Percentiles rank a stretch among this genome's conserved stretches.
These are phyloP conservation scores for Lasiosphaeriaceae sp. DNA, from an alignment of 495 filamentous ascomycete species.

Conservation along the genomic window DNA sequence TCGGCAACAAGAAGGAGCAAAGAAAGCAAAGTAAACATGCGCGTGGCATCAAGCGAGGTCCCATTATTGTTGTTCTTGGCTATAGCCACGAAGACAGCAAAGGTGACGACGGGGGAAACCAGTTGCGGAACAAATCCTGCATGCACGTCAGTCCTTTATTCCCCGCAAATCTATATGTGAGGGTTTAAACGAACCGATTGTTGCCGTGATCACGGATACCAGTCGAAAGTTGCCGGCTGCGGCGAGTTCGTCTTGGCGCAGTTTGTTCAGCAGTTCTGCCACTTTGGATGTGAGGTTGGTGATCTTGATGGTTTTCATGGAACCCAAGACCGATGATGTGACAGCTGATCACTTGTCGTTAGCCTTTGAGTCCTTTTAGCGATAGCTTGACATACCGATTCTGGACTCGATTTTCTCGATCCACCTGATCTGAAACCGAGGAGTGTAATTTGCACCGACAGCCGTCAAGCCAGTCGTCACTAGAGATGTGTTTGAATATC, in stretches of 20 bases:
- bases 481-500: not conserved
- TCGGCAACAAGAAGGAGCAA: constrained; percentile 3
- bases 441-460: not conserved
- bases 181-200: constrained; percentile 8
- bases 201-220: constrained; percentile 30
- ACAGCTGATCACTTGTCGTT: constrained; percentile 10
- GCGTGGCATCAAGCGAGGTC: constrained; percentile 2
- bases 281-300: constrained; percentile 27
- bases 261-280: constrained; percentile 35
- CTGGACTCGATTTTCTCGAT: constrained; percentile 27
- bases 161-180: not conserved
- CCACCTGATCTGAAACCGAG: constrained; percentile 4
- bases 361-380: not conserved
- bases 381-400: constrained; percentile 10
- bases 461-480: constrained; percentile 2
- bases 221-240: constrained; percentile 53
- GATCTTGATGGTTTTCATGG: constrained; percentile 43
- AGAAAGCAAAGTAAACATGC: constrained; percentile 6
- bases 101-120: constrained; percentile 4
- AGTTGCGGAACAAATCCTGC: constrained; percentile 26
- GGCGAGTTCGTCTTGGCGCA: constrained; percentile 50
- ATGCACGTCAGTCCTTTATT: constrained; percentile 7
- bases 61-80: not conserved
- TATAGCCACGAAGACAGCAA: constrained; percentile 4
- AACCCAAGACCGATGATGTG: constrained; percentile 31